Conservation (phyloP, 352 stramenopile genomes). For the Blastocystis sp. region DNA sequence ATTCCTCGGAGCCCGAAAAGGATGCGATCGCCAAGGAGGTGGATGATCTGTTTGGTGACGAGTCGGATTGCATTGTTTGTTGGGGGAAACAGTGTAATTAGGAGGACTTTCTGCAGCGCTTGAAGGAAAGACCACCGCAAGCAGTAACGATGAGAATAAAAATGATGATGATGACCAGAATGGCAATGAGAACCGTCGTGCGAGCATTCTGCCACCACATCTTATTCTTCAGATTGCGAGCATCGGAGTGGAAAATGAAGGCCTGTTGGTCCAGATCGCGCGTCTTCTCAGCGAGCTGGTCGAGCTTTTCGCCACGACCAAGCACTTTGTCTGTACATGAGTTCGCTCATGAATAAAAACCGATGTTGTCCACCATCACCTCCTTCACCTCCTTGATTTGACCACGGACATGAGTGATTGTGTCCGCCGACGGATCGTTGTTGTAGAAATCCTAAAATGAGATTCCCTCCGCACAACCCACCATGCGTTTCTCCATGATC, state of each 20-base stretch:
- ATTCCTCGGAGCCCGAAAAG: neutral
- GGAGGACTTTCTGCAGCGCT: neutral
- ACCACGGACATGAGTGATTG: conserved; percentile 54
- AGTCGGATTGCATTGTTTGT: conserved; percentile 3
- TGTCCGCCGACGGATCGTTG: conserved; percentile 44
- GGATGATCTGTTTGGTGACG: conserved; percentile 47
- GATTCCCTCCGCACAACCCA: neutral
- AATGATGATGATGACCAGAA: conserved; percentile 44
- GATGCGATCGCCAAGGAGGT: neutral
- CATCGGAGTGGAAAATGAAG: conserved; percentile 54
- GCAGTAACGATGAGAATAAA: conserved; percentile 14
- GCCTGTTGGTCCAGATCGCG: conserved; percentile 50
- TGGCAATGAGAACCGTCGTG: conserved; percentile 34
- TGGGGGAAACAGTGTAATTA: neutral
- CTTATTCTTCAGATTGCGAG: conserved; percentile 51
- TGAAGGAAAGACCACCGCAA: conserved; percentile 36
- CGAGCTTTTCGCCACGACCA: conserved; percentile 50
- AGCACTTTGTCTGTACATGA: conserved; percentile 52
- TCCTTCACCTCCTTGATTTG: conserved; percentile 58
- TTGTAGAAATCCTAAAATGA: conserved; percentile 55
- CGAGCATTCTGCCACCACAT: conserved; percentile 58
- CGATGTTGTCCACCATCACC: conserved; percentile 58
- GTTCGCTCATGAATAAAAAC: neutral
- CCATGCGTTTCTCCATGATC: conserved; percentile 57
- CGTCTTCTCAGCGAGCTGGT: conserved; percentile 54